Evolutionary conservation across 2,329 filamentous ascomycete genomes (phyloP), one percentile per base, ranked within the genome.

Genomic region (Pyrenophora tritici-repentis): DNA sequence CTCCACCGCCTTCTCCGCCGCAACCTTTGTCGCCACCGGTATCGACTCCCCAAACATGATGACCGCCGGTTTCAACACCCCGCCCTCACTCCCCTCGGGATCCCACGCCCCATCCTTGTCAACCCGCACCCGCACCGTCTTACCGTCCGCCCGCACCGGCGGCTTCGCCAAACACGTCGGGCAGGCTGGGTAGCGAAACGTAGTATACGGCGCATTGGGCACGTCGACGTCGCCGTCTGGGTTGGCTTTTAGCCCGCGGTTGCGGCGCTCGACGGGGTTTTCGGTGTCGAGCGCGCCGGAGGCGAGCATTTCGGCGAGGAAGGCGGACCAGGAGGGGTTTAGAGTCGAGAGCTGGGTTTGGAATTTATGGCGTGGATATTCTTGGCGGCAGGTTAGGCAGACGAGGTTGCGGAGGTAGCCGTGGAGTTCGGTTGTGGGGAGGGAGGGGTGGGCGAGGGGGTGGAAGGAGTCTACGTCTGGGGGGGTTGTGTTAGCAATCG

Each of bases 1-100:
- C 65, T 97, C 90, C 42, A 97, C 85, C 10, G 89, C 88, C 22
- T 84, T 76, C 68, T 97, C 92, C 1, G 92, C 93, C 0, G 85
- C 86, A 1, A 77, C 73, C 72, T 95, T 97, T 31, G 92, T 86
- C 1, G 75, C 66, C 1, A 76, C 73, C 0, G 83, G 79, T 42
- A 97, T 96, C 53, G 85, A 92, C 74, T 97, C 94, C 13, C 94
- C 94, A 71, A 97, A 97, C 91, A 97, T 97, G 63, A 92, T 86
- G 2, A 99, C 92, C 1, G 90, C 90, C 3, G 94, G 94, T 69
- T 97, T 97, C 47, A 99, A 73, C 32, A 97, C 85, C 2, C 93
- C 94, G 0, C 86, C 90, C 16, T 58, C 57, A 16, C 61, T 65
- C n/a, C 31, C 48, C 2, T n/a, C n/a, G n/a, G 53, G 50, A 33